phyloP scores from a whole-genome alignment of 805 yeast species.

The Danielozyma ontarioensis region DNA sequence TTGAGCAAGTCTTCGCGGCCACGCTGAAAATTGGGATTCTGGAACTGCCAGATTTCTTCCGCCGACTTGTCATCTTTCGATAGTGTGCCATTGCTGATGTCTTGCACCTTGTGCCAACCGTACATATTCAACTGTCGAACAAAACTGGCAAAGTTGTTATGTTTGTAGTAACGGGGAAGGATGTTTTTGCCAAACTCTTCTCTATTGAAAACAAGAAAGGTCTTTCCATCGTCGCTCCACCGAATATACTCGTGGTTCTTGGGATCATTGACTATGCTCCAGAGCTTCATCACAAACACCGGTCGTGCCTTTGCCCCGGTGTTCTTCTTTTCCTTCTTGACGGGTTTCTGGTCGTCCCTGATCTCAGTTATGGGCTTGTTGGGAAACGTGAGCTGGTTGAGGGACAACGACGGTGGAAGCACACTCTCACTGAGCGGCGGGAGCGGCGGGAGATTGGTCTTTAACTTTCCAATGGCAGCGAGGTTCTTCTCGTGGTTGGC shows the following conservation, averaged over 20 bases:
- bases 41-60: slow-evolving; percentile 89
- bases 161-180: slow-evolving; percentile 90
- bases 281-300: slow-evolving; percentile 86
- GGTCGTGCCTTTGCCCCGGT: slow-evolving; percentile 58
- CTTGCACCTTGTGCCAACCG: slow-evolving; percentile 99
- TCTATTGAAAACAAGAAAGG: slow-evolving; percentile 79
- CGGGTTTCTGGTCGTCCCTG: slow-evolving; percentile 5
- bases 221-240: slow-evolving; percentile 83
- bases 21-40: slow-evolving; percentile 69
- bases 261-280: slow-evolving; percentile 93
- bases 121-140: slow-evolving; percentile 97
- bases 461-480: neutral
- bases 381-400: slow-evolving; percentile 4
- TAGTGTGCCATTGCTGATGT: slow-evolving; percentile 71
- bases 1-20: slow-evolving; percentile 83
- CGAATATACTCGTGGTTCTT: slow-evolving; percentile 63
- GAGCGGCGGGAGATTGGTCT: slow-evolving; percentile 9
- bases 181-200: slow-evolving; percentile 80
- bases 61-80: slow-evolving; percentile 30
- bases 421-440: slow-evolving; percentile 13
- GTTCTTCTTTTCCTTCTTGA: slow-evolving; percentile 27
- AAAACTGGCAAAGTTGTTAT: slow-evolving; percentile 90
- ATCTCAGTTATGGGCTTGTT: slow-evolving; percentile 4
- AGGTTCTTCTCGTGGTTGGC: neutral
- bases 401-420: slow-evolving; percentile 5